A percentile compares a stretch with the other conserved stretches of the same genome.
Evolutionary conservation across 306 rosid species (phyloP).

Genomic region (Ormosia emarginata): DNA sequence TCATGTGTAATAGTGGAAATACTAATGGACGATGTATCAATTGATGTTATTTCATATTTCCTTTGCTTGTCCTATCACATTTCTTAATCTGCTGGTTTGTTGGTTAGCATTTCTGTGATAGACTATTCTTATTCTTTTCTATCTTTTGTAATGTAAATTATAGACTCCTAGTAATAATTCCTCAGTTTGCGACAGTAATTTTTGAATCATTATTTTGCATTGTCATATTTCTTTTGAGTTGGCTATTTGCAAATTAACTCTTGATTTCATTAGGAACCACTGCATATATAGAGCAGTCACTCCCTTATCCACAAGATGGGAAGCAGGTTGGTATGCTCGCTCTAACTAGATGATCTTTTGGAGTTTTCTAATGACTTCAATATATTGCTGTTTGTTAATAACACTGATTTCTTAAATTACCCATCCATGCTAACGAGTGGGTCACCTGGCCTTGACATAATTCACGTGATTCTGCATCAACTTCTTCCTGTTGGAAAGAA

Average conservation of each 20-base stretch:
- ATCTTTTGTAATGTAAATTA: neutral
- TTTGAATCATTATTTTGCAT: conserved; percentile 6
- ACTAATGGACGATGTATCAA: neutral
- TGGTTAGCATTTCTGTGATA: neutral
- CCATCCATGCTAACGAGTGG: neutral
- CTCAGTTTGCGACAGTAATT: neutral
- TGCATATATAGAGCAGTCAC: conserved; percentile 81
- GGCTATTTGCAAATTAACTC: conserved; percentile 30
- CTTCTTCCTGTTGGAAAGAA: neutral
- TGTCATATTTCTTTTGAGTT: conserved; percentile 28
- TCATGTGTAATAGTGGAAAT: neutral
- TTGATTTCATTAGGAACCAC: conserved; percentile 62
- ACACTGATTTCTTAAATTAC: neutral
- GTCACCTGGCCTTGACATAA: neutral
- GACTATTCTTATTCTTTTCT: neutral
- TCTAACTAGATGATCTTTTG: neutral
- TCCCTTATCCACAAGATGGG: conserved; percentile 82
- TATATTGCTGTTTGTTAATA: neutral
- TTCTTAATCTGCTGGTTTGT: conserved; percentile 5
- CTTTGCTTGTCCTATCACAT: neutral
- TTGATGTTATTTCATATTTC: neutral
- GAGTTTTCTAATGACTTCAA: neutral
- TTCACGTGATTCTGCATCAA: conserved; percentile 11
- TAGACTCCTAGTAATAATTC: neutral
- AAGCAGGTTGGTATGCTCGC: conserved; percentile 61